Evolutionary conservation across 139 green algal species (phyloP), one percentile per base, ranked within the genome.

Genomic region (Picochlorum sp.): DNA sequence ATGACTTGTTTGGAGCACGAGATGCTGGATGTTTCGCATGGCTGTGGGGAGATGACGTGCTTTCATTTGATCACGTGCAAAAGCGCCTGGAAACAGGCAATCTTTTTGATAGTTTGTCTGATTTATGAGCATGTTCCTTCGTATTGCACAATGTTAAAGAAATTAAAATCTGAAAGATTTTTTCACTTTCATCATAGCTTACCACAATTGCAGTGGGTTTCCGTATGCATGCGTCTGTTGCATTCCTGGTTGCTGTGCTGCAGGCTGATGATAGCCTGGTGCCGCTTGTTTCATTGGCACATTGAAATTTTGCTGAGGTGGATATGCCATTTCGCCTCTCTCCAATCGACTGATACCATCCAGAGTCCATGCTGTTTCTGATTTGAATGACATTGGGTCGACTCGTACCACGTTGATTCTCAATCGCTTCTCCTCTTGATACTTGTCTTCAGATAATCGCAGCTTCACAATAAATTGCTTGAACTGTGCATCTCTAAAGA

Each of bases 1-100:
- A 95, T 67, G 90, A 96, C 59, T 60, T 96, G 34, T 96, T 76
- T 68, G 90, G 90, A 5, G 90, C 86, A 5, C 66, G 88, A 16
- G 83, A 90, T 59, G 87, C 83, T 9, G 90, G 90, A 18, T 85
- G 90, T 38, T 70, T 72, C 45, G 86, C 86, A 2, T 92, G 81
- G 84, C 72, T 95, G 62, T 96, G 85, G 86, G 85, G 87, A 13
- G 62, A 73, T 6, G 89, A 96, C 52, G 88, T 96, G 21, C 26
- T 65, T 13, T 84, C 49, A 57, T 95, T 95, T 74, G 74, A 77
- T 2, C 66, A 96, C 26, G 77, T 96, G 24, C 82, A 72, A 51
- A 62, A 37, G 41, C 58, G 65, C 8, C n/a, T 73, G 21, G 45
- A 51, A 14, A 66, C 44, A 13, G 45, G 47, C 2, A 73, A 73